Evolutionary conservation across 768 basidiomycete genomes (phyloP).

Genomic region (Agaricus sinodeliciosus): DNA sequence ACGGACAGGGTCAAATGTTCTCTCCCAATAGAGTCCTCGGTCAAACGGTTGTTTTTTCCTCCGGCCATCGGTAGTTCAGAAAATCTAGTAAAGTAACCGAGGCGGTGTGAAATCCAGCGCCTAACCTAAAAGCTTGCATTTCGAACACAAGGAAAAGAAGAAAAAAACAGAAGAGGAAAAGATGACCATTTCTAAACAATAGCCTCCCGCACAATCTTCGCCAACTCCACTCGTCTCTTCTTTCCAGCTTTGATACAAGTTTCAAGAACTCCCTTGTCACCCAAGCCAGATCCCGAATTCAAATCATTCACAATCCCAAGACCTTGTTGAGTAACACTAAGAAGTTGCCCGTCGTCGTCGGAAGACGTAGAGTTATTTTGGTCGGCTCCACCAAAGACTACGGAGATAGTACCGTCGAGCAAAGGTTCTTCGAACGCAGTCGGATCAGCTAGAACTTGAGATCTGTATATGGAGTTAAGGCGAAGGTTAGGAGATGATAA

Average conservation of each 20-base stretch:
- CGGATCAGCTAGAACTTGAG: conserved; percentile 71
- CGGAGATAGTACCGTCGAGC: conserved; percentile 61
- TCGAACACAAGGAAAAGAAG: no score
- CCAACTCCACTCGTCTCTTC: conserved; percentile 12
- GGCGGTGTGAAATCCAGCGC: no score
- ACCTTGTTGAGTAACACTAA: conserved; percentile 53
- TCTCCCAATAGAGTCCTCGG: no score
- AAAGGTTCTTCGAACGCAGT: conserved; percentile 89
- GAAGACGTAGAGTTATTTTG: neutral
- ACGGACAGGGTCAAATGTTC: no score
- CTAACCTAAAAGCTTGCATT: no score
- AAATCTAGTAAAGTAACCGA: no score
- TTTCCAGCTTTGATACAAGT: conserved; percentile 34
- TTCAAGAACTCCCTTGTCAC: conserved; percentile 25
- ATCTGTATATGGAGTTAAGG: conserved; percentile 27
- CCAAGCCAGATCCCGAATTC: conserved; percentile 15
- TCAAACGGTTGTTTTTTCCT: no score
- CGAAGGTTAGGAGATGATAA: neutral
- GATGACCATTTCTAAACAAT: neutral
- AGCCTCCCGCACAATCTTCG: neutral
- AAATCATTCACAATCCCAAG: conserved; percentile 22
- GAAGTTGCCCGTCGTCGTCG: conserved; percentile 27
- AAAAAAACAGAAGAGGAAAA: no score
- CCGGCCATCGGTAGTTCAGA: no score
- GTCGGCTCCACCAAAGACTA: conserved; percentile 44